These are phyloP conservation scores for Penicillium brevicompactum DNA, from an alignment of 2,329 filamentous ascomycete species.

Conservation along the genomic window DNA sequence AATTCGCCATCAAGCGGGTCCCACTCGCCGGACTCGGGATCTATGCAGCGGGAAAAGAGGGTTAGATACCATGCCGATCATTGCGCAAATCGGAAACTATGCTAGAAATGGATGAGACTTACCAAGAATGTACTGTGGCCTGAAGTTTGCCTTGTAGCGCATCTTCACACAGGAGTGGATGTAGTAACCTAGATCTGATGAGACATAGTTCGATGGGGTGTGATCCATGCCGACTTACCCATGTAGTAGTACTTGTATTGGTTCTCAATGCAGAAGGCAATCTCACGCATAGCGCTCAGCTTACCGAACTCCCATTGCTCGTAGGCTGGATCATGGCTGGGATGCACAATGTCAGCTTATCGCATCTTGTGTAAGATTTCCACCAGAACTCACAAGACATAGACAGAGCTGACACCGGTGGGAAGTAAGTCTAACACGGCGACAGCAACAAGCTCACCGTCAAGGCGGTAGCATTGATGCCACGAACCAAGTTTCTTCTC, in stretches of 20 bases:
- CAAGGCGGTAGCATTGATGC: slow-evolving; percentile 54
- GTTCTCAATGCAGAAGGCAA: slow-evolving; percentile 57
- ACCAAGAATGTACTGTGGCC: slow-evolving; percentile 54
- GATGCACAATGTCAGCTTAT: background rate
- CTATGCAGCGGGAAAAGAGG: slow-evolving; percentile 26
- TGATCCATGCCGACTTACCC: slow-evolving; percentile 43
- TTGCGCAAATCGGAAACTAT: background rate
- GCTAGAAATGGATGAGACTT: slow-evolving; percentile 12
- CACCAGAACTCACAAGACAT: slow-evolving; percentile 46
- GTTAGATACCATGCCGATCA: slow-evolving; percentile 4
- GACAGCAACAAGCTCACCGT: slow-evolving; percentile 52
- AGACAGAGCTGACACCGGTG: slow-evolving; percentile 52
- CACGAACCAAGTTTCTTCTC: slow-evolving; percentile 51
- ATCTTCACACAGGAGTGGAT: slow-evolving; percentile 60
- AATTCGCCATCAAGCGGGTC: slow-evolving; percentile 47
- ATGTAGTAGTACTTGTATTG: slow-evolving; percentile 66
- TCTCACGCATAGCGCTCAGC: slow-evolving; percentile 62
- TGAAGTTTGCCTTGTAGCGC: slow-evolving; percentile 52
- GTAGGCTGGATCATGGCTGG: slow-evolving; percentile 61
- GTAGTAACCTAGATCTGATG: slow-evolving; percentile 55
- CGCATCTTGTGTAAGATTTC: background rate
- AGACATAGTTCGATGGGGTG: background rate
- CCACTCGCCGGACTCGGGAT: slow-evolving; percentile 51
- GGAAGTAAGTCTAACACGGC: slow-evolving; percentile 52
- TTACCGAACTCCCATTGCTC: slow-evolving; percentile 65